phyloP scores from a whole-genome alignment of 2,329 filamentous ascomycete genomes.

The Xylariales sp. region DNA sequence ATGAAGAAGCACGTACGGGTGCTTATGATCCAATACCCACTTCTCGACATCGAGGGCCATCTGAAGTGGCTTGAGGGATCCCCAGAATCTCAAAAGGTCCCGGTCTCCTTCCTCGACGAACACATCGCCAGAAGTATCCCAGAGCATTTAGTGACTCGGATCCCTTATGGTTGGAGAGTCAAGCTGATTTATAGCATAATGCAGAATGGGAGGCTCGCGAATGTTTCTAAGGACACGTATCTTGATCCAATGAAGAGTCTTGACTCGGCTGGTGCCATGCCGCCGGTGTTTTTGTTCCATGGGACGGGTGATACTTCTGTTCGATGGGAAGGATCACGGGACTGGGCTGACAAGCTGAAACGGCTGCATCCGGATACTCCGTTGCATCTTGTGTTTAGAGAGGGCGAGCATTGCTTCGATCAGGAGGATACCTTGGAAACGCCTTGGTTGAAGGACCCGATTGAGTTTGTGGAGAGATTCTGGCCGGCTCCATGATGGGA shows the following conservation, averaged over 20 bases:
- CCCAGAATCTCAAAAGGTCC: neutral
- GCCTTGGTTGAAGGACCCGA: constrained; percentile 10
- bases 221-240: neutral
- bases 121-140: constrained; percentile 3
- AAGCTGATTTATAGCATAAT: neutral
- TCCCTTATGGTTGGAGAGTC: neutral
- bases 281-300: constrained; percentile 7
- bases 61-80: neutral
- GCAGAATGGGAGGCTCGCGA: constrained; percentile 2
- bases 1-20: constrained; percentile 7
- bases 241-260: constrained; percentile 9
- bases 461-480: constrained; percentile 8
- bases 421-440: constrained; percentile 6
- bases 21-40: constrained; percentile 8
- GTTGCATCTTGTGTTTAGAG: constrained; percentile 3
- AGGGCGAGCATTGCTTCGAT: constrained; percentile 11
- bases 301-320: neutral
- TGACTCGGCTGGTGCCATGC: constrained; percentile 4
- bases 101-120: constrained; percentile 4
- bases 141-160: constrained; percentile 2
- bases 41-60: neutral
- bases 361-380: constrained; percentile 10
- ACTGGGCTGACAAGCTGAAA: constrained; percentile 10
- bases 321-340: neutral
- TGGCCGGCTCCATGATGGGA: too few relatives aligned